Conservation (phyloP, 2,329 filamentous ascomycete species). For the Penicillium sp. region DNA sequence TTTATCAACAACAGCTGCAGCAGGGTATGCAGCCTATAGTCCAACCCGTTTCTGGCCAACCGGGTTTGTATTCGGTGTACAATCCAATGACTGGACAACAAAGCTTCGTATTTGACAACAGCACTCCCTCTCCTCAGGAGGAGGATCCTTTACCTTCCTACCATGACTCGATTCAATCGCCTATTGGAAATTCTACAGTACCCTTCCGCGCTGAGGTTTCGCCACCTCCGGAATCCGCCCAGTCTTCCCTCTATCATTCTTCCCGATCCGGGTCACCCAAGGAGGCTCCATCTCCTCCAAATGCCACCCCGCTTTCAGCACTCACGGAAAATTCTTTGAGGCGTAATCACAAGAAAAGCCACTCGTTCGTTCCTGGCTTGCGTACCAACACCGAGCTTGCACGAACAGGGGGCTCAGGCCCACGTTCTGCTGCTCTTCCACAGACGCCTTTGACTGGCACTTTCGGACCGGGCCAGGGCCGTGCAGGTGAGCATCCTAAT, state of each 20-base stretch:
- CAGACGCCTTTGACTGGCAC: conserved; percentile 75
- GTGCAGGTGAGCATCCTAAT: conserved; percentile 88
- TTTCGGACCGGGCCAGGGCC: conserved; percentile 88
- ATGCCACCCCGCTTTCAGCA: conserved; percentile 71
- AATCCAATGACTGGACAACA: conserved; percentile 84
- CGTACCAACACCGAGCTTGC: conserved; percentile 51
- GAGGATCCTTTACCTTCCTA: conserved; percentile 26
- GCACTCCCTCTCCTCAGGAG: conserved; percentile 49
- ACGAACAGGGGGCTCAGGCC: conserved; percentile 57
- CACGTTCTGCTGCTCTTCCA: conserved; percentile 77
- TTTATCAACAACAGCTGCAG: conserved; percentile 64
- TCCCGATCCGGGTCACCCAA: conserved; percentile 61
- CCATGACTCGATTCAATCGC: conserved; percentile 43
- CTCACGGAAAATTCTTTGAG: conserved; percentile 90
- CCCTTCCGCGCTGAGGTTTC: conserved; percentile 78
- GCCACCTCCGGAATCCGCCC: conserved; percentile 64
- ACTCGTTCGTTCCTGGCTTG: conserved; percentile 61
- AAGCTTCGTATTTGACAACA: conserved; percentile 72
- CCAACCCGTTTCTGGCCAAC: conserved; percentile 62
- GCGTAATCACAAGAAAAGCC: conserved; percentile 86
- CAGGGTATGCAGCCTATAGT: conserved; percentile 63
- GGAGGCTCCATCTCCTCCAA: conserved; percentile 62
- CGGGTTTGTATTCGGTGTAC: conserved; percentile 76
- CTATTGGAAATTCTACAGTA: conserved; percentile 47
- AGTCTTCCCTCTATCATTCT: conserved; percentile 50